Base-by-base conservation (phyloP, 139 green algal genomes). In the Chlorella vulgaris region DNA sequence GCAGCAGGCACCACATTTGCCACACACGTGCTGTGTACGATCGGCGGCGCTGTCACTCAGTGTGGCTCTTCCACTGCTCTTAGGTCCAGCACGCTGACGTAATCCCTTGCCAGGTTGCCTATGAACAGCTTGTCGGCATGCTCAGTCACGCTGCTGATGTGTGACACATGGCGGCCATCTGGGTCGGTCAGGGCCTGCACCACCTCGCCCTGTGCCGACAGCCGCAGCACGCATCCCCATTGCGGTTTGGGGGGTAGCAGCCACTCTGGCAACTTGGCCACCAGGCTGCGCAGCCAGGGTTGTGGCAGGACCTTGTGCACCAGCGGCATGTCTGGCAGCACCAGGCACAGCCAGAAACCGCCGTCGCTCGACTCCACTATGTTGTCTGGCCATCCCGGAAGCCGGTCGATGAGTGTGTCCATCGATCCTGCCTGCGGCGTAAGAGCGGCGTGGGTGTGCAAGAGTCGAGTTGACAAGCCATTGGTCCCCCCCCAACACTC, bases 351-450 rank as follows among this genome's bases (percentile, higher is more conserved):
- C 89, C 87, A 92, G 76, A 92, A 93, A 78, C 51, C 83, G 35
- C 85, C 90, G 43, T 92, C 89, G 0, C 65, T 39, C 15, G 81
- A 71, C 4, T 50, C 76, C 22, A 80, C 81, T 5, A 96, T 80
- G 55, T 92, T 92, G 68, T 96, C 92, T 0, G 91, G 91, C 47
- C 91, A 91, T n/a, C 92, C 92, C 0, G 92, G 92, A 33, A 96
- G 83, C 5, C 76, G 63, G 39, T 89, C 86, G 7, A 92, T 82
- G 22, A 95, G 78, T 0, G 87, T 66, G 13, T 94, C 88, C 10
- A 61, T 61, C 4, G 71, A 85, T 29, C 92, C 92, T 3, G 84
- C 83, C 81, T 92, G 83, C 53, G 24, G 0, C 1, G 7, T 28
- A 31, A 2, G 3, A n/a, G 35, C 31, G 21, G 61, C 61, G 31